These are phyloP conservation scores for Nematocida displodere DNA, from an alignment of 371 early-diverging fungal genomes.

Conservation along the genomic window DNA sequence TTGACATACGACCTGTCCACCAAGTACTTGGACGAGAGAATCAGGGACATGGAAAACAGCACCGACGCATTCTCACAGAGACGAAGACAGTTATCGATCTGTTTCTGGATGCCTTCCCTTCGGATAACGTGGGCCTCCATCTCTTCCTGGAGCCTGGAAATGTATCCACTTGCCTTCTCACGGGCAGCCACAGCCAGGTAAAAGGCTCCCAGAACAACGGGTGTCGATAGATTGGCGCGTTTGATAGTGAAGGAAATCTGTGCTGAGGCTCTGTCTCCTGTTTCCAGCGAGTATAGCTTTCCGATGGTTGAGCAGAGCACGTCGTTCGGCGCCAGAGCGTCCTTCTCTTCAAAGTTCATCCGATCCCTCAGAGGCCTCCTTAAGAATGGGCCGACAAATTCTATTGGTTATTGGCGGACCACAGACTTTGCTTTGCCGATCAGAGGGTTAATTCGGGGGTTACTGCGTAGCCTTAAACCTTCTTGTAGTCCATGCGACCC, in stretches of 20 bases:
- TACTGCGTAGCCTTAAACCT: conserved; percentile 33
- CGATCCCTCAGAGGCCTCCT: neutral
- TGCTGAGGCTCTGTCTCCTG: neutral
- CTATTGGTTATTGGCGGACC: conserved; percentile 15
- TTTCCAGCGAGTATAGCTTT: conserved; percentile 22
- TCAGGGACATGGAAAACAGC: conserved; percentile 34
- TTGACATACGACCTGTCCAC: conserved; percentile 46
- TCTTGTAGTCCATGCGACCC: conserved; percentile 82
- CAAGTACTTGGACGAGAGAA: conserved; percentile 45
- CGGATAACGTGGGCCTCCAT: neutral
- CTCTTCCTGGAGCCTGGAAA: neutral
- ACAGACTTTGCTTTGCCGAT: neutral
- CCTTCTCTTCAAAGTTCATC: conserved; percentile 26
- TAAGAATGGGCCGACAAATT: neutral
- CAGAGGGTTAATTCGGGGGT: neutral
- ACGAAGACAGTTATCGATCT: conserved; percentile 11
- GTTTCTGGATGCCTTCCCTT: neutral
- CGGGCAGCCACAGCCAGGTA: conserved; percentile 22
- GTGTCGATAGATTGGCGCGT: conserved; percentile 39
- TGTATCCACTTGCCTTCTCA: conserved; percentile 32
- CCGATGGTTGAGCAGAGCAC: conserved; percentile 23
- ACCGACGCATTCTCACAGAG: conserved; percentile 19
- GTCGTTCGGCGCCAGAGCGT: conserved; percentile 15
- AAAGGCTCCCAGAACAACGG: conserved; percentile 41
- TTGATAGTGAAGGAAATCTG: conserved; percentile 30